A percentile compares a stretch with the other conserved stretches of the same genome.
Conservation (phyloP, 352 stramenopile genomes). For the Pythium monospermum region DNA sequence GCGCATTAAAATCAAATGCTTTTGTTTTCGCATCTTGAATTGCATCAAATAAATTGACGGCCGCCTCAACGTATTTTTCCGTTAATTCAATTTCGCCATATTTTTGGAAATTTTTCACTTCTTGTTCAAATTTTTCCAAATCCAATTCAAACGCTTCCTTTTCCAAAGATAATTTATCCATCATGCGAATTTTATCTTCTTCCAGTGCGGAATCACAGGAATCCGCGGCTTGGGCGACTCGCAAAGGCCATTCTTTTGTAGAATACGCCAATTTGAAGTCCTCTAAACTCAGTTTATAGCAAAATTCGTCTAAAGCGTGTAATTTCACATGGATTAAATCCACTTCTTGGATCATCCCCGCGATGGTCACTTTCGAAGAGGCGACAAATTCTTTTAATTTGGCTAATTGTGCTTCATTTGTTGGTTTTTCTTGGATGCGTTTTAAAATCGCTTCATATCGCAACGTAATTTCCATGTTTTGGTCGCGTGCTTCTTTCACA, state of each 20-base stretch:
- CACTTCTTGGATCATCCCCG: slow-evolving; percentile 73
- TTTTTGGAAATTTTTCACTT: slow-evolving; percentile 81
- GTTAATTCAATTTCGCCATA: slow-evolving; percentile 88
- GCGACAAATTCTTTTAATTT: slow-evolving; percentile 88
- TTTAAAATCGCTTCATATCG: slow-evolving; percentile 87
- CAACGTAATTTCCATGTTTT: slow-evolving; percentile 86
- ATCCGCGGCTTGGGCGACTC: slow-evolving; percentile 74
- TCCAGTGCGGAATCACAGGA: slow-evolving; percentile 87
- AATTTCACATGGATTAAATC: slow-evolving; percentile 69
- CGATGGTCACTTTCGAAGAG: slow-evolving; percentile 73
- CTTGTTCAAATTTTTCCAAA: slow-evolving; percentile 85
- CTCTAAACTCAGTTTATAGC: slow-evolving; percentile 79
- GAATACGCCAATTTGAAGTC: slow-evolving; percentile 87
- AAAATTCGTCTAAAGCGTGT: slow-evolving; percentile 75
- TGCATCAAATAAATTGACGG: slow-evolving; percentile 83
- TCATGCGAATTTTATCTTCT: slow-evolving; percentile 92
- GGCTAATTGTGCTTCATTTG: slow-evolving; percentile 89
- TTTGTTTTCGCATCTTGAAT: slow-evolving; percentile 90
- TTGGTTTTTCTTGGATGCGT: slow-evolving; percentile 89
- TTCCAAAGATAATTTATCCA: slow-evolving; percentile 90
- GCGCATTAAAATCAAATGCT: slow-evolving; percentile 88
- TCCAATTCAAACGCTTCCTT: slow-evolving; percentile 86
- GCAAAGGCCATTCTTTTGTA: slow-evolving; percentile 86
- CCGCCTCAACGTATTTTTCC: slow-evolving; percentile 87
- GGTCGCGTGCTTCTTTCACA: slow-evolving; percentile 62